phyloP scores from a whole-genome alignment of 495 filamentous ascomycete genomes.

The Tuber aestivum region DNA sequence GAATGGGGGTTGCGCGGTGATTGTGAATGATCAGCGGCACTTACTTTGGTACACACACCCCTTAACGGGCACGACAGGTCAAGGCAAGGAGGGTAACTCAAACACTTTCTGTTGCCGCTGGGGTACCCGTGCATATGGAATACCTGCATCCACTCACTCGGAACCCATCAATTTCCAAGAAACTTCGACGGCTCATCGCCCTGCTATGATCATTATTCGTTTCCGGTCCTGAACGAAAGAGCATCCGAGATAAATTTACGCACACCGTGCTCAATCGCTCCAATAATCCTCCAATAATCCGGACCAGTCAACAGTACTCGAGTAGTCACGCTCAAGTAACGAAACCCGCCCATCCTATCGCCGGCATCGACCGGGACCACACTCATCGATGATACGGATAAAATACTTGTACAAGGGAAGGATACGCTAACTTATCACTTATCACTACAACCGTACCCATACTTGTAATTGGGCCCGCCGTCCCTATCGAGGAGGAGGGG shows the following conservation, averaged over 20 bases:
- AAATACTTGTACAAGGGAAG: not conserved
- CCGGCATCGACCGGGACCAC: not conserved
- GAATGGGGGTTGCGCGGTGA: not conserved
- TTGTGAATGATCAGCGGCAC: not conserved
- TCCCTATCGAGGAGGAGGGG: not conserved
- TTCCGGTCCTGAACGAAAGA: not conserved
- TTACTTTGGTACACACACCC: not conserved
- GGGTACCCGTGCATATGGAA: not conserved
- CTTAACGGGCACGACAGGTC: not conserved
- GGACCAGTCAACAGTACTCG: too few relatives aligned
- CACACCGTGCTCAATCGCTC: not conserved
- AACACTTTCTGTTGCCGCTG: not conserved
- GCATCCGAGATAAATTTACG: not conserved
- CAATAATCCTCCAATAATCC: too few relatives aligned
- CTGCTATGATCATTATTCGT: not conserved
- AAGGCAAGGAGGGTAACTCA: not conserved
- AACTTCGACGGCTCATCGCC: not conserved
- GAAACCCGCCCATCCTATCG: not conserved
- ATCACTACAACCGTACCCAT: not conserved
- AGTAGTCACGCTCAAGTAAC: not conserved
- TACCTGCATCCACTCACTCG: not conserved
- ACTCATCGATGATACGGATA: not conserved
- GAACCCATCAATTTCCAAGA: not conserved
- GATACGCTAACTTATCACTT: not conserved
- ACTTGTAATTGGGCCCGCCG: not conserved